Base-by-base conservation (phyloP, 257 asterid genomes). In the Nicotiana knightiana region DNA sequence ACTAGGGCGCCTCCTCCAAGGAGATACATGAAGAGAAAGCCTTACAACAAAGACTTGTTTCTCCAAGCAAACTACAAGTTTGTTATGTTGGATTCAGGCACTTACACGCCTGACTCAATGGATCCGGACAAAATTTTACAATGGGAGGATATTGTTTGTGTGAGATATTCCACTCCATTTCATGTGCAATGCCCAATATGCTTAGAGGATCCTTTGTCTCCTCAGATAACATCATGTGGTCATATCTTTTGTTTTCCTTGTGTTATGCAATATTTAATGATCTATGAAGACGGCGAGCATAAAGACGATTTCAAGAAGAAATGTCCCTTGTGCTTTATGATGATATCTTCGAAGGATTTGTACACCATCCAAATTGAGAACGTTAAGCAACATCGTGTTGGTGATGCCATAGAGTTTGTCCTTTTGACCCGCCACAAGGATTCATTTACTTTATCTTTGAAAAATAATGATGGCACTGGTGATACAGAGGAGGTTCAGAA, bases 161-260 rank as follows among this genome's bases (percentile, higher is more conserved):
- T 96, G 88, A 96, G 93, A 90, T 93, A 93, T 84, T 82, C 92
- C 66, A 84, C 93, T 79, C 94, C 97, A 11, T 85, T 87, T 81
- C 92, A 88, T 62, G 95, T 93, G 66, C 95, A 90, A 77, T 96
- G 99, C 82, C 99, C 99, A 80, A 93, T 96, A 88, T 96, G 99
- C 83, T 86, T 96, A 90, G 98, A 94, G 76, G 86, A 88, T 82
- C 99, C 97, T 43, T 82, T 94, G 33, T 96, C 97, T 86, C 98
- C 98, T 11, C 99, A 96, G 88, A 94, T 94, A 89, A 96, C 99
- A 63, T 87, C 97, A 11, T 96, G 99, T 53, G 99, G 99, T 85
- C 99, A 96, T 85, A 94, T 96, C 87, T 96, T 92, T 89, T 96
- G 99, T 79, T 96, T 96, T 84, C 95, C 99, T 0, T 96, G 98